Conservation (phyloP, 306 rosid species). For the Castanopsis chinensis region DNA sequence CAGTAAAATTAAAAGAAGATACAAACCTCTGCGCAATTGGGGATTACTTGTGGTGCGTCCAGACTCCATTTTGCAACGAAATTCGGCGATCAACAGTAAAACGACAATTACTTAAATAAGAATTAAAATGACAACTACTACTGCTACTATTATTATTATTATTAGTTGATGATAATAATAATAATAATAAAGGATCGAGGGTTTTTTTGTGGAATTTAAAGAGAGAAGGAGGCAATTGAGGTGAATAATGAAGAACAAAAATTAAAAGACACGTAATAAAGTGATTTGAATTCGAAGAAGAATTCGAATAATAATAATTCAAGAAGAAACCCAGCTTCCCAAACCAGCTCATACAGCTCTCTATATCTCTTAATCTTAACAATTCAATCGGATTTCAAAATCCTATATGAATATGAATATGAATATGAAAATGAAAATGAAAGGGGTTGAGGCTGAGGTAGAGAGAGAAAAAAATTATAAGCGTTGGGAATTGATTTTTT, state of each 20-base stretch:
- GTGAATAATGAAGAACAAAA: slow-evolving; percentile 74
- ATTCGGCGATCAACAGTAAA: slow-evolving; percentile 14
- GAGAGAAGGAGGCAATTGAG: slow-evolving; percentile 55
- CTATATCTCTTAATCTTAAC: neutral
- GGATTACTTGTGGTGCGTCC: slow-evolving; percentile 54
- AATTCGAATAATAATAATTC: slow-evolving; percentile 32
- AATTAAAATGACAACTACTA: slow-evolving; percentile 1
- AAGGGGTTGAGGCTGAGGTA: too few species aligned
- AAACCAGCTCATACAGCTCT: slow-evolving; percentile 92
- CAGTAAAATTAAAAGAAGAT: neutral
- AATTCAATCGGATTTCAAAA: too few species aligned
- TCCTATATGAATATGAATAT: too few species aligned
- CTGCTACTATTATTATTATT: neutral
- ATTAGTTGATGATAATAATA: neutral
- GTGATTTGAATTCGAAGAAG: slow-evolving; percentile 59
- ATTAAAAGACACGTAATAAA: slow-evolving; percentile 73
- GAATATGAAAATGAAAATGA: too few species aligned
- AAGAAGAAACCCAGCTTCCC: slow-evolving; percentile 75
- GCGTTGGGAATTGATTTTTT: too few species aligned
- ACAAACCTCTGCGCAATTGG: slow-evolving; percentile 77
- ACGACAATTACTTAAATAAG: neutral
- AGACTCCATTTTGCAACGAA: slow-evolving; percentile 61
- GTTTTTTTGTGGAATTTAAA: slow-evolving; percentile 41
- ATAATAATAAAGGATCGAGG: slow-evolving; percentile 38
- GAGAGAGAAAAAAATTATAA: too few species aligned